Base-by-base conservation (phyloP, 164 flowering plant genomes). In the Sedum album region DNA sequence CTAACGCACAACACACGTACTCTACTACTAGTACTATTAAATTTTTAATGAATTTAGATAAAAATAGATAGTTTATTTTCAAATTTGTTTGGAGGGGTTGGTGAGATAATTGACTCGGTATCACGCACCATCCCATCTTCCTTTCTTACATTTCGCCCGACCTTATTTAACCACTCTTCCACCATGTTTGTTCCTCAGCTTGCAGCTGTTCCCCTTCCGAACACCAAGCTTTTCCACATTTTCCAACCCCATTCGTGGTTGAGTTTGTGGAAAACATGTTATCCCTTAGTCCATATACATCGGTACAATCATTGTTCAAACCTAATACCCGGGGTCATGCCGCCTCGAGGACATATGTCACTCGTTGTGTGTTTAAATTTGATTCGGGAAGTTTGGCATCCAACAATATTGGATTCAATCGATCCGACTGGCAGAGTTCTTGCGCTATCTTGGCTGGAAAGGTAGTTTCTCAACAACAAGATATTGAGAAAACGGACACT, bases 351-450 rank as follows among this genome's bases (percentile, higher is more conserved):
- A 44, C 49, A 10, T 44, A 44, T 44, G 20, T 10, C 49, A 10
- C 49, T 5, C 49, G 71, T 15, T 80, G 82, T 71, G 65, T 62
- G 11, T 68, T 76, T 69, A 74, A 83, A 9, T 72, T 72, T 30
- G 86, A 79, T 49, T 41, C 80, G 13, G 65, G 73, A 25, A 38
- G 46, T 20, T 10, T 44, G 5, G 15, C 23, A 20, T n/a, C 49
- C 0, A n/a, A 26, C 10, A 44, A 44, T 5, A 31, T 23, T 30
- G 49, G 13, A 17, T 21, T 68, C 1, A 76, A 73, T 83, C 82
- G 91, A 7, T 73, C 84, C 41, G 97, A 89, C 65, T 91, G 97
- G 97, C 96, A 89, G 73, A 84, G 88, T 82, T 78, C 91, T 31
- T 89, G 97, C 73, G 89, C 97, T 26, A 88, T 91, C 20, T 82